These are phyloP conservation scores for Acacia concinna DNA, from an alignment of 331 rosid species.

Conservation along the genomic window DNA sequence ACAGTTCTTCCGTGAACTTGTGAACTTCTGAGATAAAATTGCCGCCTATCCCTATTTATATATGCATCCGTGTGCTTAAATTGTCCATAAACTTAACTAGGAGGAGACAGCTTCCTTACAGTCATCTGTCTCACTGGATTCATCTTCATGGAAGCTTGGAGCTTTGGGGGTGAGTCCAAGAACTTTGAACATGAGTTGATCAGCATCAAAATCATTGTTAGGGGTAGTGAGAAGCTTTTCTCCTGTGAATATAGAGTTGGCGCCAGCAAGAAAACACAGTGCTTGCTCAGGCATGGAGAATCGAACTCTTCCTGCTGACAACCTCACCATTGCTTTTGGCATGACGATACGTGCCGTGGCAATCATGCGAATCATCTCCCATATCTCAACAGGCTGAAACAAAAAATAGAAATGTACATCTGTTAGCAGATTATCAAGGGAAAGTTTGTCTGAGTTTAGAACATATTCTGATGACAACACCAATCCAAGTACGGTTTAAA, in stretches of 20 bases:
- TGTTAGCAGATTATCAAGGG: neutral
- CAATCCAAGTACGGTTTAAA: conserved; percentile 3
- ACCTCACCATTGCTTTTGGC: conserved; percentile 96
- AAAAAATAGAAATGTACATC: neutral
- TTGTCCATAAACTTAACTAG: conserved; percentile 34
- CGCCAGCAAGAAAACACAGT: conserved; percentile 90
- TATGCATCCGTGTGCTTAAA: neutral
- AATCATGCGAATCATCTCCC: conserved; percentile 99
- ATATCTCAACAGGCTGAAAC: conserved; percentile 66
- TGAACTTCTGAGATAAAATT: no score
- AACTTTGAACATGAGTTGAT: conserved; percentile 89
- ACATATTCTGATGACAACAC: conserved; percentile 2
- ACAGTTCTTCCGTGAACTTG: no score
- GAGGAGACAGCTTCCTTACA: conserved; percentile 63
- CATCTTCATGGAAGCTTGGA: conserved; percentile 58
- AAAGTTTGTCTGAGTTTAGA: neutral
- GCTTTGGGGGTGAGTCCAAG: conserved; percentile 85
- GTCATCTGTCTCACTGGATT: conserved; percentile 43
- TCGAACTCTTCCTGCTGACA: conserved; percentile 92
- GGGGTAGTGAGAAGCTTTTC: conserved; percentile 94
- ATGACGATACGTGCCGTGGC: conserved; percentile 82
- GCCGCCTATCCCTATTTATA: neutral
- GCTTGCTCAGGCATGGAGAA: conserved; percentile 98
- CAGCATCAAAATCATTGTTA: conserved; percentile 90
- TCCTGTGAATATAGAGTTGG: conserved; percentile 94